Evolutionary conservation across 2,329 filamentous ascomycete species (phyloP), one percentile per base, ranked within the genome.

Genomic region (Ophiobolus disseminans): DNA sequence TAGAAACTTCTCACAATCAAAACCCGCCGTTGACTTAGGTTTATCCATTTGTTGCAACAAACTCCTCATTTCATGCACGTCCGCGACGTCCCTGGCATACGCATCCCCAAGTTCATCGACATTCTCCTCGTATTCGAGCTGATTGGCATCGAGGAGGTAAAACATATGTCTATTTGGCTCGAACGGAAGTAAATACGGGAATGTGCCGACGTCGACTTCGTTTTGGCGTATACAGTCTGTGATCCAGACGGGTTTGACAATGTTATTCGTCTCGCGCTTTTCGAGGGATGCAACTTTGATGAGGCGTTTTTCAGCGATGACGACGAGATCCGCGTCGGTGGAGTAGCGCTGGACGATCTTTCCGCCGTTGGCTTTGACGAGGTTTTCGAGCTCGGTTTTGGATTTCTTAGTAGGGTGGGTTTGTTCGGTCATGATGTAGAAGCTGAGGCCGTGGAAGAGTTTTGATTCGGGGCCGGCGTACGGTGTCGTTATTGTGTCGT

Each of bases 291-390:
- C 89, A 1, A 92, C 91, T 65, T 92, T 92, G 58, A 97, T 86
- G 0, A 83, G 79, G 39, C 80, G 88, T 70, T 91, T 89, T 57
- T 97, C 92, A 0, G 89, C 90, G 9, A 97, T 76, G 40, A 92
- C 80, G 26, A 94, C 78, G 55, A 88, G 91, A 35, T 79, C 75
- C 1, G 82, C 76, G 3, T 78, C 80, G 1, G 84, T 81, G 4
- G 78, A 82, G 5, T 90, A 83, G 9, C 86, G 86, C 68, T 97
- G 91, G 6, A 87, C 88, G 23, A 97, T 80, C 8, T 76, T 83
- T 5, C 91, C 94, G 3, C 93, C 93, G 53, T 97, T 86, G 4
- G 86, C 82, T 71, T 94, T 96, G 62, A 97, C 82, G 1, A 96
- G 73, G 7, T 83, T 78, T 71, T 97, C 92, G 1, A 99, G 76